Conservation (phyloP, 1,284 basidiomycete species). For the Pseudozyma pruni region DNA sequence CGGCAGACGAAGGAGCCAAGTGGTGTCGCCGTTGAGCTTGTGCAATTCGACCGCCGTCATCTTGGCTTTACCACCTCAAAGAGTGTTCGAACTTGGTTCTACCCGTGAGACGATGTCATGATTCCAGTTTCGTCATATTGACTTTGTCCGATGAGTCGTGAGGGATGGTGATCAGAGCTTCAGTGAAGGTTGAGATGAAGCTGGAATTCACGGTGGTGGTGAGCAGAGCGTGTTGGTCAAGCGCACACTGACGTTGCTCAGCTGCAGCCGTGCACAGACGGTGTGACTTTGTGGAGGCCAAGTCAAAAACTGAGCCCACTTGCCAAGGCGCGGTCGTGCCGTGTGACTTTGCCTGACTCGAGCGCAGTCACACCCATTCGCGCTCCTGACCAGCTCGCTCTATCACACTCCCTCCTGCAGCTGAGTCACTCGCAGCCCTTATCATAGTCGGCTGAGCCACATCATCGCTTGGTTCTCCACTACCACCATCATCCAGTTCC, state of each 20-base stretch:
- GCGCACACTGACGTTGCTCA: conserved; percentile 9
- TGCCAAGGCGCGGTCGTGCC: not conserved
- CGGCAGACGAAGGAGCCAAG: conserved; percentile 39
- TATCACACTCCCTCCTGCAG: conserved; percentile 2
- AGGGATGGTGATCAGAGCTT: too few species aligned
- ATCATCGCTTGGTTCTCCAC: not conserved
- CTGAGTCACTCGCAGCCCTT: too few species aligned
- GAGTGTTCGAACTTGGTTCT: not conserved
- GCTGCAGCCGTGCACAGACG: conserved; percentile 8
- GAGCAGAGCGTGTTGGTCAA: too few species aligned
- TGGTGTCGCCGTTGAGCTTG: conserved; percentile 49
- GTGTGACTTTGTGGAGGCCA: conserved; percentile 4
- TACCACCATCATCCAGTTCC: conserved; percentile 1
- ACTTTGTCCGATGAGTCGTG: too few species aligned
- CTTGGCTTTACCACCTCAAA: too few species aligned
- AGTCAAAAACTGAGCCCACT: not conserved
- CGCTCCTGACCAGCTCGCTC: too few species aligned
- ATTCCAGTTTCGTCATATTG: not conserved
- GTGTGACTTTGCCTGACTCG: conserved; percentile 11
- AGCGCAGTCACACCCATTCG: not conserved
- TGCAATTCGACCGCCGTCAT: conserved; percentile 34
- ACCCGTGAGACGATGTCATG: not conserved
- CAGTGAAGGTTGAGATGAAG: too few species aligned
- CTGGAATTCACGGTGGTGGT: too few species aligned
- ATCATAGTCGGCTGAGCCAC: too few species aligned